A percentile compares a stretch with the other conserved stretches of the same genome.
phyloP scores from a whole-genome alignment of 345 rosid genomes.

The Eutrema heterophyllum region DNA sequence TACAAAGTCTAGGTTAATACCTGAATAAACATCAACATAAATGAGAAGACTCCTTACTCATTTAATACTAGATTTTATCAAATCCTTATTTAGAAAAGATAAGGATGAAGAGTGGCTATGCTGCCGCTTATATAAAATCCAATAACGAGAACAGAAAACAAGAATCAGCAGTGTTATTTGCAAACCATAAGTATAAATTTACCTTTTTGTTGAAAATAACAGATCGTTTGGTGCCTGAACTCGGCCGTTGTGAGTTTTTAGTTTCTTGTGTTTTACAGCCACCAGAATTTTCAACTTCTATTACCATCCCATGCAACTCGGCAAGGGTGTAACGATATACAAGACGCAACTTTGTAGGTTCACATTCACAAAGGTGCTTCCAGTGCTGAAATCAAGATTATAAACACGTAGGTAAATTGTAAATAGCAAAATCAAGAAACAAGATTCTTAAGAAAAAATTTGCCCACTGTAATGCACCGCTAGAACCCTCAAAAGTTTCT shows the following conservation, averaged over 20 bases:
- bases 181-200: background rate
- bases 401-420: background rate
- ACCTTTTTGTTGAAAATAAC: slow-evolving; percentile 61
- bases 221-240: slow-evolving; percentile 39
- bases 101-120: background rate
- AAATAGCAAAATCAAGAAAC: slow-evolving; percentile 20
- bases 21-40: background rate
- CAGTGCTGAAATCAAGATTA: slow-evolving; percentile 63
- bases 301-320: slow-evolving; percentile 56
- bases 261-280: slow-evolving; percentile 33
- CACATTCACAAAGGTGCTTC: slow-evolving; percentile 87
- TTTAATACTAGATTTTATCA: background rate
- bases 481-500: background rate
- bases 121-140: background rate
- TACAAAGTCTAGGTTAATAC: background rate
- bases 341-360: slow-evolving; percentile 56
- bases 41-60: background rate
- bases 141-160: background rate
- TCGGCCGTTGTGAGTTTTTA: slow-evolving; percentile 33
- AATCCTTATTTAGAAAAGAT: background rate
- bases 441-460: background rate
- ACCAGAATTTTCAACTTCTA: slow-evolving; percentile 37
- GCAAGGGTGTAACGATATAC: slow-evolving; percentile 78
- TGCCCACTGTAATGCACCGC: background rate
- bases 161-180: background rate